Conservation (phyloP, 345 rosid species). For the Syzygium grande region DNA sequence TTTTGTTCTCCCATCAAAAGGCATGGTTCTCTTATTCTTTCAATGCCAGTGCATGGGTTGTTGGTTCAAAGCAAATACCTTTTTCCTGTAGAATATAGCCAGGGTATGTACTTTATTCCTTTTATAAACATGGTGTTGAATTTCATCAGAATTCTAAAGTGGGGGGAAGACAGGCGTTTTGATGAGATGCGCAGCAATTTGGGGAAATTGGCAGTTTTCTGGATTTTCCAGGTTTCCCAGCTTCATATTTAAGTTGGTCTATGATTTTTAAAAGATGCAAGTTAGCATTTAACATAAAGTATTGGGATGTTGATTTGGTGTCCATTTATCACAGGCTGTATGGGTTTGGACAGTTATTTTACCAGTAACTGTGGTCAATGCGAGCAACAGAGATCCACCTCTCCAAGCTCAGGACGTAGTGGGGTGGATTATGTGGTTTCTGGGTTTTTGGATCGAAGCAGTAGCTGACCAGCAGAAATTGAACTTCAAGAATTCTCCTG, state of each 20-base stretch:
- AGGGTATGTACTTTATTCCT: neutral
- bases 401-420: conserved; percentile 54
- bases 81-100: neutral
- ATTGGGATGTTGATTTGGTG: neutral
- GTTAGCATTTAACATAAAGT: neutral
- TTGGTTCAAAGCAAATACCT: neutral
- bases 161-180: conserved; percentile 94
- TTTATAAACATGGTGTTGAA: neutral
- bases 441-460: conserved; percentile 61
- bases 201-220: conserved; percentile 67
- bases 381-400: conserved; percentile 59
- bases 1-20: neutral
- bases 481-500: conserved; percentile 61
- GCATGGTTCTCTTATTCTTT: neutral
- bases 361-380: conserved; percentile 84
- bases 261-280: neutral
- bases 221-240: conserved; percentile 66
- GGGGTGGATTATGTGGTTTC: conserved; percentile 84
- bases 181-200: conserved; percentile 79
- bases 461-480: conserved; percentile 86
- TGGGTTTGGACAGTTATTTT: conserved; percentile 97
- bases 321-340: conserved; percentile 45
- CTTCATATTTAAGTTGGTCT: neutral
- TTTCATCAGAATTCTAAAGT: conserved; percentile 60
- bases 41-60: neutral